Conservation (phyloP, 2,329 filamentous ascomycete genomes). For the Colletotrichum sp. region DNA sequence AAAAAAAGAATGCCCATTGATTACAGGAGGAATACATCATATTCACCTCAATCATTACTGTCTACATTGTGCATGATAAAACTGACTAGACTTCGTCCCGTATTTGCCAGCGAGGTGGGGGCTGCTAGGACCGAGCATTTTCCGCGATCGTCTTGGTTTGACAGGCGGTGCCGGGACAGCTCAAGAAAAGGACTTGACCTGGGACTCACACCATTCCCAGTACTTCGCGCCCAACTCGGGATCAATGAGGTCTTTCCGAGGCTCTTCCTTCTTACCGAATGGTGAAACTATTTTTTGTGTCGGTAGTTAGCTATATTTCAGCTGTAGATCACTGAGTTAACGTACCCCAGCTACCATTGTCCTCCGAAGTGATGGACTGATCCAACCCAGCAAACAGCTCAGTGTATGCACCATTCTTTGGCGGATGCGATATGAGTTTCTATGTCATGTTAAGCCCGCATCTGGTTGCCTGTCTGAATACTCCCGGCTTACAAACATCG, state of each 20-base stretch:
- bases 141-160: rapidly evolving
- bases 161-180: rapidly evolving
- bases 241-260: background rate
- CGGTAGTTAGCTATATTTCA: background rate
- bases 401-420: background rate
- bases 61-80: background rate
- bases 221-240: background rate
- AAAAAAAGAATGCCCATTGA: background rate
- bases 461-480: rapidly evolving
- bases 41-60: rapidly evolving
- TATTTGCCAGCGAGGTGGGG: background rate
- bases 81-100: background rate
- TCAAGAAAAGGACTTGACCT: background rate
- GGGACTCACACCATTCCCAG: background rate
- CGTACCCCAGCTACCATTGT: background rate
- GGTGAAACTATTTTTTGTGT: rapidly evolving
- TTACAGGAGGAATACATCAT: rapidly evolving
- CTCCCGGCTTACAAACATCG: background rate
- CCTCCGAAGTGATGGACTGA: background rate
- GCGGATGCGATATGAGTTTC: background rate
- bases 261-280: background rate
- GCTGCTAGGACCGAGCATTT: rapidly evolving
- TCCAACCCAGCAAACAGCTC: background rate
- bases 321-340: rapidly evolving
- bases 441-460: rapidly evolving